phyloP scores from a whole-genome alignment of 75 land plant species.

The Picea sitchensis region DNA sequence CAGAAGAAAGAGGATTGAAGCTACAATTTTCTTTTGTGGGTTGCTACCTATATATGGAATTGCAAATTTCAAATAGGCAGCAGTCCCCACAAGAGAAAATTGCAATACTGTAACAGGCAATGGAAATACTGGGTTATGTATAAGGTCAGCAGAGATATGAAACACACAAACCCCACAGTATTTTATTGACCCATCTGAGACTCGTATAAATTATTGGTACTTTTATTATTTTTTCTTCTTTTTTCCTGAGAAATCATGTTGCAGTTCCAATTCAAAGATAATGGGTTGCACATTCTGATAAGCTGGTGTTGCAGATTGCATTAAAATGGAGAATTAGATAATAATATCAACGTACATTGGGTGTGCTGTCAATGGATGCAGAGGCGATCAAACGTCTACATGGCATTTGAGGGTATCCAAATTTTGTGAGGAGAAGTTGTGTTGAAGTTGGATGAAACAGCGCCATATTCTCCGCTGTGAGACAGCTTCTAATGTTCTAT shows the following conservation, averaged over 20 bases:
- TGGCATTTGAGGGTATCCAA: neutral
- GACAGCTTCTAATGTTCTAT: neutral
- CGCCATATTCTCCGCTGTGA: neutral
- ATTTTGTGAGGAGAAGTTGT: neutral
- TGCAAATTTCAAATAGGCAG: neutral
- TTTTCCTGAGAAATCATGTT: too few species aligned
- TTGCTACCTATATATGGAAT: too few species aligned
- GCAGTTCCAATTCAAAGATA: too few species aligned
- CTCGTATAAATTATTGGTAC: neutral
- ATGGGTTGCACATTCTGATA: too few species aligned
- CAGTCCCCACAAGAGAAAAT: neutral
- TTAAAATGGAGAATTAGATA: neutral
- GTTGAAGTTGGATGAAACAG: neutral
- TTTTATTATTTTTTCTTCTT: too few species aligned
- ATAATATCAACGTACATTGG: conserved; percentile 1
- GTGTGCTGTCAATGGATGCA: conserved; percentile 1
- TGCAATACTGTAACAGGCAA: too few species aligned
- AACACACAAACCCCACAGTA: neutral
- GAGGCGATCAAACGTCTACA: neutral
- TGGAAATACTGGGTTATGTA: neutral
- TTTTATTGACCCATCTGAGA: neutral
- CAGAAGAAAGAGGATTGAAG: neutral
- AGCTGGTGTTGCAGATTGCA: neutral
- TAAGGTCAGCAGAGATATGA: neutral
- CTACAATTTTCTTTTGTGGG: too few species aligned